Conservation (phyloP, 1,284 basidiomycete species). For the Ceratobasidium sp. region DNA sequence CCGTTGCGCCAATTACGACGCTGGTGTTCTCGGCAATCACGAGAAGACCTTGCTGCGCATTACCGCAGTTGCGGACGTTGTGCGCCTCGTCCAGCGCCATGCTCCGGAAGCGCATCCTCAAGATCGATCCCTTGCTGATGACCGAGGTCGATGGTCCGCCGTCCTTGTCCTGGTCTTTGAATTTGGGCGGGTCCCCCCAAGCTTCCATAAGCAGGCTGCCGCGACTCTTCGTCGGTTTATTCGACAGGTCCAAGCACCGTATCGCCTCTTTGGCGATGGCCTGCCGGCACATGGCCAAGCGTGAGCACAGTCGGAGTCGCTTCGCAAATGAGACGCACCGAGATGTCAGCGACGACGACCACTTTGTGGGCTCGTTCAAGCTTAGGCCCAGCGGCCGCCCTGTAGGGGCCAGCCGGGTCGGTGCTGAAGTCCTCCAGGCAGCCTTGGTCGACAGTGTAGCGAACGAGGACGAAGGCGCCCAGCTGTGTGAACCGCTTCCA, state of each 20-base stretch:
- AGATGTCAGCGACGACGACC: constrained; percentile 14
- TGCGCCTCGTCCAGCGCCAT: constrained; percentile 9
- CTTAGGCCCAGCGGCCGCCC: constrained; percentile 5
- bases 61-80: background rate
- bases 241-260: too few relatives aligned
- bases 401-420: constrained; percentile 2
- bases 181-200: too few relatives aligned
- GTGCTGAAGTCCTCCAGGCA: background rate
- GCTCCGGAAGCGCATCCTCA: too few relatives aligned
- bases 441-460: constrained; percentile 1
- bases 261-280: background rate
- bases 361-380: background rate
- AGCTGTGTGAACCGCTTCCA: background rate
- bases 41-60: background rate
- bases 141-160: too few relatives aligned
- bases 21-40: background rate
- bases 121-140: too few relatives aligned
- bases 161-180: too few relatives aligned
- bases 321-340: constrained; percentile 2
- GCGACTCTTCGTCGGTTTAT: too few relatives aligned
- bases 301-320: background rate
- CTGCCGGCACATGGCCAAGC: background rate
- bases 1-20: background rate
- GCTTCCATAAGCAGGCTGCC: too few relatives aligned
- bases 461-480: constrained; percentile 1